Base-by-base conservation (phyloP, 73 alveolate species). In the Effrenium voratum region DNA sequence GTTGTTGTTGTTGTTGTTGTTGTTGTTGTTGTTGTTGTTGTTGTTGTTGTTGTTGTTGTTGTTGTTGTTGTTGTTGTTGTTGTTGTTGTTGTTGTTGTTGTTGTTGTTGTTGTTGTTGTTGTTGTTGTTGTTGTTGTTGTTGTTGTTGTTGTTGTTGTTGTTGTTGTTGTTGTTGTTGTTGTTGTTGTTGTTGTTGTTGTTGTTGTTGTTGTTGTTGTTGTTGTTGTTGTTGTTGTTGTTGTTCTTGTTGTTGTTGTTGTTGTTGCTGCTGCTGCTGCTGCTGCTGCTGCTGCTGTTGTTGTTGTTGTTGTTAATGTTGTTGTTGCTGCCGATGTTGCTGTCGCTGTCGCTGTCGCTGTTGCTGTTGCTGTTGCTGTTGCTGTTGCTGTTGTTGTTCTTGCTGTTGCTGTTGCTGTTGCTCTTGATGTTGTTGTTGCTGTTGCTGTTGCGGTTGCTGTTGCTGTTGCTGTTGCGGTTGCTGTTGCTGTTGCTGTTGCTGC, bases 1-100 rank as follows among this genome's bases (percentile, higher is more conserved):
- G 81, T 68, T 68, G 81, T 68, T 68, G 81, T 68, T 68, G 81
- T 68, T 68, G 81, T 68, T 68, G 81, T 68, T 68, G 81, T 68
- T 68, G 81, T 68, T 68, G 81, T 68, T 68, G 81, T 68, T 68
- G 81, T 68, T 68, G 81, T 68, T 68, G 81, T 68, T 68, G 81
- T 68, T 68, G 81, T 68, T 68, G 81, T 68, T 68, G 81, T 68
- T 68, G 81, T 68, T 68, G 81, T 68, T 68, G 81, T 68, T 68
- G 81, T 68, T 68, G 81, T 68, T 68, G 81, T 68, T 68, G 81
- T 68, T 68, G 81, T 68, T 68, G 81, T 68, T 68, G 81, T 68
- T 68, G 81, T 68, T 68, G 81, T 68, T 68, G 81, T 68, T 68
- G 81, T 68, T 68, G 81, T 68, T 68, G 81, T 68, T 68, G 81